phyloP scores from a whole-genome alignment of 2,329 filamentous ascomycete genomes.

The Ophiostoma quercus region DNA sequence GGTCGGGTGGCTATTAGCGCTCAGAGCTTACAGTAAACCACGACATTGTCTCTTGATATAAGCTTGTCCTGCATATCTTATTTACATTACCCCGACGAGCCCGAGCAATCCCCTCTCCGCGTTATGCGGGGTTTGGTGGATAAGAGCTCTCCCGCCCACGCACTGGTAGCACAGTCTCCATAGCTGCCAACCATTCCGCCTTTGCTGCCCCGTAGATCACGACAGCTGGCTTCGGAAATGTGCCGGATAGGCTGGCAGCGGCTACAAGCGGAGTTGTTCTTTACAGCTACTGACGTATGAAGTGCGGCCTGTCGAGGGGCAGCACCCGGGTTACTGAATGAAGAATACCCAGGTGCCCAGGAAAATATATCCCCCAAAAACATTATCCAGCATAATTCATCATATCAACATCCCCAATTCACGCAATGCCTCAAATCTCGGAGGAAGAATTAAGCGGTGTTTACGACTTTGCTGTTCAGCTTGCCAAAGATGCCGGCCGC shows the following conservation, averaged over 20 bases:
- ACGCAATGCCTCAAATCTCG: constrained; percentile 28
- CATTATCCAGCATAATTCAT: background rate
- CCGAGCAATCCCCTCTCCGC: background rate
- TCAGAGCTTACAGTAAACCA: background rate
- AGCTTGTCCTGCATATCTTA: background rate
- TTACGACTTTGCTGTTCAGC: constrained; percentile 64
- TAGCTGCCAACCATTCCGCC: background rate
- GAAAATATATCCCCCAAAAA: background rate
- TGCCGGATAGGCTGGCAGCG: constrained; percentile 15
- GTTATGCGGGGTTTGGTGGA: background rate
- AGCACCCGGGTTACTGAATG: background rate
- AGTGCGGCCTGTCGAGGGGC: background rate
- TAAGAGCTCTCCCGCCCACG: background rate
- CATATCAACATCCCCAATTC: background rate
- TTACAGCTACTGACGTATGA: background rate
- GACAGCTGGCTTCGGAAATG: constrained; percentile 10
- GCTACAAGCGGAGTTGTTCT: constrained; percentile 16
- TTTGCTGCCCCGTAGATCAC: background rate
- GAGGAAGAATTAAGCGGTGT: constrained; percentile 55
- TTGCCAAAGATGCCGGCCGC: constrained; percentile 64
- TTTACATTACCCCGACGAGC: constrained; percentile 5
- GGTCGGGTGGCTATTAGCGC: background rate
- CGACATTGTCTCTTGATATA: background rate
- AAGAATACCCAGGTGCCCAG: background rate
- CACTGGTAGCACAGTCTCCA: background rate